Percentiles rank a stretch among this genome's conserved stretches.
Evolutionary conservation across 2,329 filamentous ascomycete genomes (phyloP).

Genomic region (Raffaelea albimanens): DNA sequence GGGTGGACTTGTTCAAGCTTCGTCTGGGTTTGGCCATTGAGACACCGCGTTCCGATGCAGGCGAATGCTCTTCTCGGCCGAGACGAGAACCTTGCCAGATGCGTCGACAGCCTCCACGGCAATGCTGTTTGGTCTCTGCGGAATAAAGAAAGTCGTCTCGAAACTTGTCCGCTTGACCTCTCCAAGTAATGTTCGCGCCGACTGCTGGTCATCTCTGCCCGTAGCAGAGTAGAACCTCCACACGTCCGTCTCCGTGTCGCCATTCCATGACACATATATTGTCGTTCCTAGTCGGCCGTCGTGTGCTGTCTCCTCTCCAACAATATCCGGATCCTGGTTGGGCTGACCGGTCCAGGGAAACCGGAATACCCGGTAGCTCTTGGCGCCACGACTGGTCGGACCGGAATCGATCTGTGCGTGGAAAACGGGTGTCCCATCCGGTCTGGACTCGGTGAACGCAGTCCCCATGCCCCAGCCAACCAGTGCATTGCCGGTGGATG

Average conservation of each 20-base stretch:
- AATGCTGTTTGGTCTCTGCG: background rate
- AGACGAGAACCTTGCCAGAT: background rate
- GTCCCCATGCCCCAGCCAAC: conserved; percentile 47
- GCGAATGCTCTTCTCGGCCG: background rate
- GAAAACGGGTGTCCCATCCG: conserved; percentile 40
- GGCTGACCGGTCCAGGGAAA: conserved; percentile 39
- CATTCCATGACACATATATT: conserved; percentile 33
- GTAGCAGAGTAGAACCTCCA: conserved; percentile 13
- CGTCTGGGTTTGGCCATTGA: no score
- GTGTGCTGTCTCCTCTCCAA: conserved; percentile 14
- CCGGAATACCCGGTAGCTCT: conserved; percentile 45
- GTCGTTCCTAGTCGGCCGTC: background rate
- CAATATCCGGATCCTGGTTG: conserved; percentile 22
- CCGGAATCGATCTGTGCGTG: conserved; percentile 36
- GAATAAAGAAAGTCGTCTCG: background rate
- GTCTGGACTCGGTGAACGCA: conserved; percentile 33
- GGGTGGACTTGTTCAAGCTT: no score
- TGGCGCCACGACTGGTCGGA: conserved; percentile 26
- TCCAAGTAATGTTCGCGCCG: background rate
- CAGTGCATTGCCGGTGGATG: conserved; percentile 38
- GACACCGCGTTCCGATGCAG: no score
- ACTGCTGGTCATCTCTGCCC: no score
- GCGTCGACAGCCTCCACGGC: background rate
- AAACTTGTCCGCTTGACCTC: background rate
- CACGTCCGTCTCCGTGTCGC: conserved; percentile 25